Evolutionary conservation across 192 early-diverging fungal genomes (phyloP), one percentile per base, ranked within the genome.

Genomic region (Coemansia sp.): DNA sequence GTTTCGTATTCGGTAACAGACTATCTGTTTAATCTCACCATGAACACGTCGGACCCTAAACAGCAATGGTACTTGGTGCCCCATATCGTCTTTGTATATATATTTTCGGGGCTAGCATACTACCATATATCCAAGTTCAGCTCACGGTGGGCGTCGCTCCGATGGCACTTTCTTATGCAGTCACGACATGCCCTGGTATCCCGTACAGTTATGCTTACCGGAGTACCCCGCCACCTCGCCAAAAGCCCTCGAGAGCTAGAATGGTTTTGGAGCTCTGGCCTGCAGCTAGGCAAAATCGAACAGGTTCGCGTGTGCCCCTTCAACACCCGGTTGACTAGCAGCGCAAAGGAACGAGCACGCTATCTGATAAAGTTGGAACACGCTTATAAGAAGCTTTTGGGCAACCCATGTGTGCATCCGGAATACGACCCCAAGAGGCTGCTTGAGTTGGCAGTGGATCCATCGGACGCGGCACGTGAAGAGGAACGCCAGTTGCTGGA

Each of bases 201-300:
- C 10, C 83, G 87, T 17, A 86, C 86, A 9, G 80, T 90, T 11
- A 83, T 90, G 81, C 76, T 90, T 5, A 82, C 83, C 0, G 83
- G 83, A 3, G 72, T 90, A 23, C 89, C 89, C 4, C 48, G 80
- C 0, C 72, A 76, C 26, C 36, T 76, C 58, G 72, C 72, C 4
- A 48, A 51, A 16, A 64, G 70, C n/a, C 63, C 87, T 16, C 82
- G 86, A 34, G 64, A 63, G 11, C 71, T 91, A 40, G 81, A 85
- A 41, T 81, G 84, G 41, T 91, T 84, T 68, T 91, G 85, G 58
- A 81, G 85, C 15, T 58, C 63, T 32, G 74, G 68, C 0, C 21
- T 89, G 8, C 76, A 78, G 16, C 64, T 83, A 23, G 89, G 89
- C 16, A 55, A 53, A 2, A 84, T 91, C 8, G 85, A 91, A 53